These are phyloP conservation scores for Butyriboletus loyo DNA, from an alignment of 768 basidiomycete genomes.

Conservation along the genomic window DNA sequence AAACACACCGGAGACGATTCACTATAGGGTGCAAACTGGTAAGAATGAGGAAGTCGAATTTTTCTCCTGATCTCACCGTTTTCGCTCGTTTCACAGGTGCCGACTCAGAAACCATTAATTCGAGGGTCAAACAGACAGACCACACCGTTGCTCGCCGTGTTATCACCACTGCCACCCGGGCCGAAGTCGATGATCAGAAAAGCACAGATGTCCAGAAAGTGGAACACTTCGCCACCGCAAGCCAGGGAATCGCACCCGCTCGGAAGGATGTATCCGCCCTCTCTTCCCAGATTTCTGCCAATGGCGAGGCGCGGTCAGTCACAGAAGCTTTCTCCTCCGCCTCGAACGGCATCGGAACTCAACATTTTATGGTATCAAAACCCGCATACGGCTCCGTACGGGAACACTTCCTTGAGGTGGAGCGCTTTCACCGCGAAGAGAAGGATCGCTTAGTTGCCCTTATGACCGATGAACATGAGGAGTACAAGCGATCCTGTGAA, in stretches of 20 bases:
- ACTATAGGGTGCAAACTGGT: neutral
- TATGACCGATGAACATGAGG: neutral
- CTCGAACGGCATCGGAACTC: neutral
- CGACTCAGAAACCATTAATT: too few relatives aligned
- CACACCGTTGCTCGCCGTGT: too few relatives aligned
- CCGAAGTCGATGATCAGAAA: neutral
- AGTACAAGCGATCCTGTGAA: neutral
- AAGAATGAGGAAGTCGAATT: neutral
- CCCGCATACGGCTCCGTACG: neutral
- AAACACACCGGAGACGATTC: neutral
- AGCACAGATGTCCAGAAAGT: neutral
- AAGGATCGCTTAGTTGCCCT: neutral
- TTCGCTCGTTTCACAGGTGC: neutral
- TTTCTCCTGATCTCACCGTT: neutral
- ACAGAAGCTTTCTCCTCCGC: neutral
- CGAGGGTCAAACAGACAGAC: too few relatives aligned
- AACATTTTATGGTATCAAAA: neutral
- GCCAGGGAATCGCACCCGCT: too few relatives aligned
- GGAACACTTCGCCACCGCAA: too few relatives aligned
- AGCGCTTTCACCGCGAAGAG: constrained; percentile 3
- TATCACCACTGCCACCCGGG: too few relatives aligned
- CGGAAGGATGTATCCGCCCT: too few relatives aligned
- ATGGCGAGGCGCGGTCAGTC: too few relatives aligned
- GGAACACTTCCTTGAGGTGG: neutral
- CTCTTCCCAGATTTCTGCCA: too few relatives aligned